Conservation (phyloP, 441 rosid species). For the Cnidoscolus chayamansa region DNA sequence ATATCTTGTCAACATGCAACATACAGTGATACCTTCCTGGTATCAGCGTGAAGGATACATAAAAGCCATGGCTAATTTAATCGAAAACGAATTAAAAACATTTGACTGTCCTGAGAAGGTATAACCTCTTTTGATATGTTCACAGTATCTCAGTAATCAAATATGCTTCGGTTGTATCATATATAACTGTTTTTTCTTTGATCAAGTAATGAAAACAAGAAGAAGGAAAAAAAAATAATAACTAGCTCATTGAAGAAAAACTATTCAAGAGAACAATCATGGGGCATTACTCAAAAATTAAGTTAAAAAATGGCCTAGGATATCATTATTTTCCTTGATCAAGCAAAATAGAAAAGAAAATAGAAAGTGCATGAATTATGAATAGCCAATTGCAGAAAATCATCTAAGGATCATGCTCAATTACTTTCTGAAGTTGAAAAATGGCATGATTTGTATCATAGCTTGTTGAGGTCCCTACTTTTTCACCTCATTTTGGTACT, state of each 20-base stretch:
- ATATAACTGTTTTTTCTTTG: not conserved
- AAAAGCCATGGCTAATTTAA: conserved; percentile 78
- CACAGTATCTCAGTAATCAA: not conserved
- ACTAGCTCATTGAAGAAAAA: not conserved
- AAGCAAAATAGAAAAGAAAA: not conserved
- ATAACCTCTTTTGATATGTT: conserved; percentile 2
- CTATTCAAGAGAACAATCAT: not conserved
- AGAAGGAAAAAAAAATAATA: not conserved
- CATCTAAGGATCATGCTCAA: too few relatives aligned
- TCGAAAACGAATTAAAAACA: conserved; percentile 63
- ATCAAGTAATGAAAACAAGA: not conserved
- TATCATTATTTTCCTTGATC: not conserved
- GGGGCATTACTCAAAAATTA: not conserved
- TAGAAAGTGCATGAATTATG: not conserved
- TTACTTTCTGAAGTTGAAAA: too few relatives aligned
- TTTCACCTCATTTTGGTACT: not conserved
- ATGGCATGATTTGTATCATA: not conserved
- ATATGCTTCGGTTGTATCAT: too few relatives aligned
- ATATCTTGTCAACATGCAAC: conserved; percentile 96
- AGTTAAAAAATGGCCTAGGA: not conserved
- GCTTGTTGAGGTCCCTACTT: not conserved
- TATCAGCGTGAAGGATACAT: conserved; percentile 97
- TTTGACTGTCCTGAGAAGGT: conserved; percentile 78
- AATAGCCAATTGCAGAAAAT: too few relatives aligned
- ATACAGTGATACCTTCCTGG: conserved; percentile 98